These are phyloP conservation scores for Colletotrichum camelliae DNA, from an alignment of 2,329 filamentous ascomycete species.

Conservation along the genomic window DNA sequence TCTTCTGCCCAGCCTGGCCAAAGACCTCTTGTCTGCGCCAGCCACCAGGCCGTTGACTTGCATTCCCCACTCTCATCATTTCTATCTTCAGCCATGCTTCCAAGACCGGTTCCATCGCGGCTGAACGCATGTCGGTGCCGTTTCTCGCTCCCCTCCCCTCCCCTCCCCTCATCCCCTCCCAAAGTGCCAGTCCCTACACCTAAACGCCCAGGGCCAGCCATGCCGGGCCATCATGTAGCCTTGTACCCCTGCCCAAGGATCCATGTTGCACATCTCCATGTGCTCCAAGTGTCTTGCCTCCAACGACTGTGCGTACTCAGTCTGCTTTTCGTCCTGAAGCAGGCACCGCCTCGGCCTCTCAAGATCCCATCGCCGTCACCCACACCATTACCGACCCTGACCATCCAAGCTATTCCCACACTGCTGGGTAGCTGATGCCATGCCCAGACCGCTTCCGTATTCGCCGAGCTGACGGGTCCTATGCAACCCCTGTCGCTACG, in stretches of 20 bases:
- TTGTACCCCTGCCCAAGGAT: conserved; percentile 1
- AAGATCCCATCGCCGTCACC: conserved; percentile 17
- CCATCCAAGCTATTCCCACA: conserved; percentile 21
- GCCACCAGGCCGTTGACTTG: conserved; percentile 19
- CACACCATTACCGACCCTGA: conserved; percentile 18
- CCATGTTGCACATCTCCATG: conserved; percentile 21
- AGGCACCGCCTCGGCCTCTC: conserved; percentile 17
- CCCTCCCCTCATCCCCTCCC: too few relatives aligned
- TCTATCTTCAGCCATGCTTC: conserved; percentile 20
- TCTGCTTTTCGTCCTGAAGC: conserved; percentile 24
- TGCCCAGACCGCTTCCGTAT: conserved; percentile 23
- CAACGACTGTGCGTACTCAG: conserved; percentile 9
- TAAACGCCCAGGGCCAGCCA: background rate
- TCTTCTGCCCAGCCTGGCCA: background rate
- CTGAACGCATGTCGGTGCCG: conserved; percentile 18
- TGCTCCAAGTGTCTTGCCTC: conserved; percentile 20
- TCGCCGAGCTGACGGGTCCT: conserved; percentile 20
- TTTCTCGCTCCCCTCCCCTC: conserved; percentile 1
- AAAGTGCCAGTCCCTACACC: background rate
- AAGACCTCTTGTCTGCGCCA: conserved; percentile 1
- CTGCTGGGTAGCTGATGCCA: conserved; percentile 21
- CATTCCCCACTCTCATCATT: conserved; percentile 10
- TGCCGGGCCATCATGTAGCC: conserved; percentile 5
- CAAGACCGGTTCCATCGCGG: conserved; percentile 18
- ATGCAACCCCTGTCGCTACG: conserved; percentile 16